phyloP scores from a whole-genome alignment of 768 basidiomycete species.

The Hysterangium stoloniferum region DNA sequence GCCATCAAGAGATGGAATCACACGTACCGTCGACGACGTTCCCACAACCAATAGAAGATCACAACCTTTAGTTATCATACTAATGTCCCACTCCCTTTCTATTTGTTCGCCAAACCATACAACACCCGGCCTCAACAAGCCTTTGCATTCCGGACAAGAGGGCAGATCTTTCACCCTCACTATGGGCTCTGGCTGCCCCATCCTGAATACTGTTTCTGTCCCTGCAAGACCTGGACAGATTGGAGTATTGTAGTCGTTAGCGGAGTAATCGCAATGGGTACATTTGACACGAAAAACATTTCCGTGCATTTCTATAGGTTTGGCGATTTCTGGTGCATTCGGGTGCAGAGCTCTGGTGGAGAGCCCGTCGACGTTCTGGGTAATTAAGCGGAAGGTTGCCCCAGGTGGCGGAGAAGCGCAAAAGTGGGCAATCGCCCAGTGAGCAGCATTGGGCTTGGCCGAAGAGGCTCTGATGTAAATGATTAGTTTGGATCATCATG shows the following conservation, averaged over 20 bases:
- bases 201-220: slow-evolving; percentile 33
- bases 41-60: slow-evolving; percentile 50
- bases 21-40: slow-evolving; percentile 42
- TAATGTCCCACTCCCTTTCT: slow-evolving; percentile 31
- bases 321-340: slow-evolving; percentile 8
- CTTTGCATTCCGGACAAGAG: slow-evolving; percentile 34
- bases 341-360: slow-evolving; percentile 31
- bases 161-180: slow-evolving; percentile 36
- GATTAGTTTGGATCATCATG: neutral
- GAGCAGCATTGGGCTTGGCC: slow-evolving; percentile 49
- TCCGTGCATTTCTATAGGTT: slow-evolving; percentile 68
- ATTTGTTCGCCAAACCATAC: slow-evolving; percentile 53
- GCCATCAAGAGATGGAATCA: neutral
- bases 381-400: slow-evolving; percentile 43
- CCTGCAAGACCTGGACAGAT: slow-evolving; percentile 38
- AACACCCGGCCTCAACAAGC: slow-evolving; percentile 42
- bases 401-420: slow-evolving; percentile 38
- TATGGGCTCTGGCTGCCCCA: slow-evolving; percentile 25
- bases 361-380: slow-evolving; percentile 58
- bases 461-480: slow-evolving; percentile 33
- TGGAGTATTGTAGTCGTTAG: slow-evolving; percentile 35
- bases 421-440: slow-evolving; percentile 40
- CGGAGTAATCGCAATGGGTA: slow-evolving; percentile 35
- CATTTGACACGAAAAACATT: slow-evolving; percentile 47
- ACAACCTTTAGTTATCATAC: slow-evolving; percentile 33